Percentiles rank a stretch among this genome's conserved stretches.
Evolutionary conservation across 2,329 filamentous ascomycete species (phyloP).

Genomic region (Trichoderma sp.): DNA sequence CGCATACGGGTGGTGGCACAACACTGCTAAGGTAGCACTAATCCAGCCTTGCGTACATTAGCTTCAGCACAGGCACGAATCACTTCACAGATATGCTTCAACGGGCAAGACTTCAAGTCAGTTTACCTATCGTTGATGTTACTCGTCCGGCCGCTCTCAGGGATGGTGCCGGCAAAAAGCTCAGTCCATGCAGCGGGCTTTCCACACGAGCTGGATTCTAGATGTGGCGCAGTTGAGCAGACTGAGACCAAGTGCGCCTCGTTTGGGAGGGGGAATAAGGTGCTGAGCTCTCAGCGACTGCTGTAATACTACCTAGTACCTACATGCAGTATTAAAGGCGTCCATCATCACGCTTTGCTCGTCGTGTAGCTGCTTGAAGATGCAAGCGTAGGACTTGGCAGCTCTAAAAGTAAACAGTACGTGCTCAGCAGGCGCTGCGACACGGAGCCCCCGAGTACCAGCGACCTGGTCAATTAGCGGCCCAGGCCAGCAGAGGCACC

Average conservation of each 20-base stretch:
- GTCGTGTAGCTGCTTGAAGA: not conserved
- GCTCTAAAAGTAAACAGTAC: not conserved
- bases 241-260: conserved; percentile 13
- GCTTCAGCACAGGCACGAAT: not conserved
- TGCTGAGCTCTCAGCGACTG: not conserved
- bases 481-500: conserved; percentile 8
- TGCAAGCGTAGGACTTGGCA: not conserved
- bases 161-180: conserved; percentile 1
- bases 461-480: not conserved
- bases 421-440: not conserved
- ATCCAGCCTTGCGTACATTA: not conserved
- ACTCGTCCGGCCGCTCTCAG: not conserved
- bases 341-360: not conserved
- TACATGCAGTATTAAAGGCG: not conserved
- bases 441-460: not conserved
- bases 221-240: conserved; percentile 14
- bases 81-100: not conserved
- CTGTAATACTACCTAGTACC: not conserved
- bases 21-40: not conserved
- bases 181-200: not conserved
- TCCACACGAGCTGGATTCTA: conserved; percentile 7
- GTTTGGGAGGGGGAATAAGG: conserved; percentile 2
- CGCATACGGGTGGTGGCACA: not conserved
- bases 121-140: too few species aligned
- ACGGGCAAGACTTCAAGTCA: not conserved